phyloP scores from a whole-genome alignment of 257 asterid species.

The Striga asiatica region DNA sequence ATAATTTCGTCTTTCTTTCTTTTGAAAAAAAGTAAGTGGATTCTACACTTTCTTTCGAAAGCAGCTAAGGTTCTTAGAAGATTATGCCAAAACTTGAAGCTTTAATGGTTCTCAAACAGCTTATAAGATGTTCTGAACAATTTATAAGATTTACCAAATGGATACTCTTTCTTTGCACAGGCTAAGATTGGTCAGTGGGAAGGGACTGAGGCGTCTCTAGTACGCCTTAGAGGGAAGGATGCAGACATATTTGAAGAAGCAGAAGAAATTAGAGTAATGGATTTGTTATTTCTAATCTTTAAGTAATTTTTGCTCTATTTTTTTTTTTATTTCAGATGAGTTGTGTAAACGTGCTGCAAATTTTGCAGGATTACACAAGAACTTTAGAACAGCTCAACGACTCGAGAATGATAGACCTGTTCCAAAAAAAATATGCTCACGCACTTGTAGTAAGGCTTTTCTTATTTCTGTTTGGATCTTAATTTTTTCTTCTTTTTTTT shows the following conservation, averaged over 20 bases:
- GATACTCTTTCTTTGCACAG: constrained; percentile 37
- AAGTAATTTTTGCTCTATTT: background rate
- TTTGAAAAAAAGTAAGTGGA: no score
- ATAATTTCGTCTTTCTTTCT: no score
- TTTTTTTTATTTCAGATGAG: background rate
- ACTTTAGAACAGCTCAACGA: constrained; percentile 38
- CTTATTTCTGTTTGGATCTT: background rate
- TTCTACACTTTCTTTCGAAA: no score
- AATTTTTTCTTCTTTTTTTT: background rate
- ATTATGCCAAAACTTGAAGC: no score
- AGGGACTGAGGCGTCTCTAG: constrained; percentile 52
- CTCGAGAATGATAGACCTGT: constrained; percentile 52
- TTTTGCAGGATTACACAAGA: constrained; percentile 59
- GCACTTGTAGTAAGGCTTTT: constrained; percentile 45
- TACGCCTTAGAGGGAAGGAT: constrained; percentile 48
- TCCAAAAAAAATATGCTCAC: constrained; percentile 66
- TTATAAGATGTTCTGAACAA: background rate
- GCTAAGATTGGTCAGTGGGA: constrained; percentile 63
- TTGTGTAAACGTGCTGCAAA: background rate
- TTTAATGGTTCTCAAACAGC: no score
- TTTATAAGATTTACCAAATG: background rate
- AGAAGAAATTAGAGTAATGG: constrained; percentile 53
- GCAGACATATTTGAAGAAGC: constrained; percentile 51
- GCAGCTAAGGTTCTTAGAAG: no score
- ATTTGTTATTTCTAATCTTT: background rate